Percentiles rank a stretch among this genome's conserved stretches.
These are phyloP conservation scores for Citrullus colocynthis DNA, from an alignment of 306 rosid species.

Conservation along the genomic window DNA sequence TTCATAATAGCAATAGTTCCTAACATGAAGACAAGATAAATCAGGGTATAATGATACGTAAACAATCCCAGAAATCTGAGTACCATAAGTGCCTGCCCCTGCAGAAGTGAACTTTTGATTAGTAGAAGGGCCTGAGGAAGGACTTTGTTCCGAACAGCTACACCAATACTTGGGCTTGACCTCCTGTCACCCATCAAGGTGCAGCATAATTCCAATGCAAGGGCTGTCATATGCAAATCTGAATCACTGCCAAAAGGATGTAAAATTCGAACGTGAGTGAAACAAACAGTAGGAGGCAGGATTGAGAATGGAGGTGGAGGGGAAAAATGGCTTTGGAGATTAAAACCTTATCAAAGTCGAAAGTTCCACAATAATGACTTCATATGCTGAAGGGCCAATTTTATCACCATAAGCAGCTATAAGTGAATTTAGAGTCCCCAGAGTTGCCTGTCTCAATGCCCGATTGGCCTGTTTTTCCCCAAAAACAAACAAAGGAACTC, in stretches of 20 bases:
- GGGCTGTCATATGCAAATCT: conserved; percentile 98
- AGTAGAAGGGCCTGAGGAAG: conserved; percentile 89
- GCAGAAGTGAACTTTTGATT: conserved; percentile 89
- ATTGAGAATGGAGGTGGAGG: not conserved
- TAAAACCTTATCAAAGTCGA: conserved; percentile 80
- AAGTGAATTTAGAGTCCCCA: conserved; percentile 89
- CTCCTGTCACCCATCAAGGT: conserved; percentile 96
- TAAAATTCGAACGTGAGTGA: conserved; percentile 9
- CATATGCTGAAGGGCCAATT: conserved; percentile 87
- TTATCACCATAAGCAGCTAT: conserved; percentile 92
- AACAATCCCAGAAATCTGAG: conserved; percentile 5
- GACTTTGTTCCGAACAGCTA: conserved; percentile 93
- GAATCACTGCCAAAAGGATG: conserved; percentile 61
- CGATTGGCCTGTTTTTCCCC: conserved; percentile 80
- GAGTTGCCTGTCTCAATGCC: conserved; percentile 83
- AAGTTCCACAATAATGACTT: conserved; percentile 87
- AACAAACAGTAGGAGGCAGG: not conserved
- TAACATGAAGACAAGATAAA: conserved; percentile 15
- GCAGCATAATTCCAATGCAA: conserved; percentile 93
- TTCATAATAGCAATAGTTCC: not conserved
- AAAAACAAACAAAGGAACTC: conserved; percentile 9
- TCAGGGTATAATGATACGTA: conserved; percentile 6
- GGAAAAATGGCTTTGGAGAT: conserved; percentile 4
- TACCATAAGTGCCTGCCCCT: conserved; percentile 96
- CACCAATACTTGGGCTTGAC: conserved; percentile 74